Conservation (phyloP, 345 rosid genomes). For the Turritis glabra region DNA sequence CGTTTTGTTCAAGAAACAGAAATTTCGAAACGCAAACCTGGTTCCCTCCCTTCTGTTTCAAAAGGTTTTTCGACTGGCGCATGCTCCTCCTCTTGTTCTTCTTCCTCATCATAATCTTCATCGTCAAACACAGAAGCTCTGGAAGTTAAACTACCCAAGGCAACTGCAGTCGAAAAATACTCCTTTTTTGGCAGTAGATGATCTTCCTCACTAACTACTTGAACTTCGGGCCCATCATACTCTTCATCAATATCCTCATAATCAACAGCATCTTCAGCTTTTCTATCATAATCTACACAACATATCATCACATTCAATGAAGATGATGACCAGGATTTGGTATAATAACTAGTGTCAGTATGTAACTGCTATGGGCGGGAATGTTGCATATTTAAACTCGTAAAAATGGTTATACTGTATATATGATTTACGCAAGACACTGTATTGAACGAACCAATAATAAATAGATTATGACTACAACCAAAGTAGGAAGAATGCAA, state of each 20-base stretch:
- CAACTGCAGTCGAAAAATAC: slow-evolving; percentile 57
- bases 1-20: neutral
- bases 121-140: slow-evolving; percentile 68
- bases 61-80: slow-evolving; percentile 46
- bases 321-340: slow-evolving; percentile 26
- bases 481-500: slow-evolving; percentile 3
- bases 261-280: slow-evolving; percentile 94
- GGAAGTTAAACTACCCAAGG: slow-evolving; percentile 48
- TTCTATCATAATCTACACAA: slow-evolving; percentile 76
- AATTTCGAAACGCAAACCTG: slow-evolving; percentile 46
- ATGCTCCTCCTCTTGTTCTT: slow-evolving; percentile 59
- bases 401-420: neutral
- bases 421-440: neutral
- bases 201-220: slow-evolving; percentile 79
- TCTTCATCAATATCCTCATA: slow-evolving; percentile 96
- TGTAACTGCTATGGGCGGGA: slow-evolving; percentile 16
- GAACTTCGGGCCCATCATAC: slow-evolving; percentile 90
- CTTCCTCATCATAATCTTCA: slow-evolving; percentile 95
- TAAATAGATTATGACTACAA: slow-evolving; percentile 8
- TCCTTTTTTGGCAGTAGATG: slow-evolving; percentile 70
- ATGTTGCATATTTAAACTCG: neutral
- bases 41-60: slow-evolving; percentile 43
- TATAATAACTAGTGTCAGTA: neutral
- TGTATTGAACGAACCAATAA: neutral
- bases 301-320: slow-evolving; percentile 34